These are phyloP conservation scores for Blastomyces emzantsi DNA, from an alignment of 2,329 filamentous ascomycete genomes.

Conservation along the genomic window DNA sequence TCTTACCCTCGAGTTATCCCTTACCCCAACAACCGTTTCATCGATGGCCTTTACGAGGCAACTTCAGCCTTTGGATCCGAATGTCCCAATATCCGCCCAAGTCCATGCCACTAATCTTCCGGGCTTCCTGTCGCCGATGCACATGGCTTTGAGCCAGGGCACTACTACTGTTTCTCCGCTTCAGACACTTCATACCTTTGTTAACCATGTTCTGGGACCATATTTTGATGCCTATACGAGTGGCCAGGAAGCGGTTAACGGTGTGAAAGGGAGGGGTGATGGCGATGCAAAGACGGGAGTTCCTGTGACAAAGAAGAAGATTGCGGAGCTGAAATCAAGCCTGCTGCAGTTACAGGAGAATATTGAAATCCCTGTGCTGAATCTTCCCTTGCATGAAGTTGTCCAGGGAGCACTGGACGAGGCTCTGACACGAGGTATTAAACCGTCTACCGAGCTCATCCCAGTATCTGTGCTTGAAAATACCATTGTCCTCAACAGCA, in stretches of 20 bases:
- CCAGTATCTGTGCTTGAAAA: conserved; percentile 69
- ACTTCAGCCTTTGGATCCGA: conserved; percentile 75
- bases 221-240: conserved; percentile 97
- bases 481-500: conserved; percentile 82
- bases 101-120: conserved; percentile 90
- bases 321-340: conserved; percentile 87
- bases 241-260: conserved; percentile 58
- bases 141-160: conserved; percentile 54
- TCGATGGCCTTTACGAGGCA: conserved; percentile 88
- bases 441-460: conserved; percentile 70
- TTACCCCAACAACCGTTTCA: conserved; percentile 65
- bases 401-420: conserved; percentile 80
- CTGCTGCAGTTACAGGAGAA: conserved; percentile 92
- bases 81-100: conserved; percentile 72
- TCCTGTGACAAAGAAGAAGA: conserved; percentile 92
- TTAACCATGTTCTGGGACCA: conserved; percentile 84
- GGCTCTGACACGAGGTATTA: conserved; percentile 56
- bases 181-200: conserved; percentile 82
- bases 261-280: conserved; percentile 65
- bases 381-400: conserved; percentile 76
- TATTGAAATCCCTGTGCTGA: conserved; percentile 90
- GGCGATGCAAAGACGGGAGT: conserved; percentile 90
- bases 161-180: conserved; percentile 70
- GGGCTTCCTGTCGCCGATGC: conserved; percentile 62
- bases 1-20: conserved; percentile 69